Conservation (phyloP, 1,284 basidiomycete genomes). For the Flammula alnicola region DNA sequence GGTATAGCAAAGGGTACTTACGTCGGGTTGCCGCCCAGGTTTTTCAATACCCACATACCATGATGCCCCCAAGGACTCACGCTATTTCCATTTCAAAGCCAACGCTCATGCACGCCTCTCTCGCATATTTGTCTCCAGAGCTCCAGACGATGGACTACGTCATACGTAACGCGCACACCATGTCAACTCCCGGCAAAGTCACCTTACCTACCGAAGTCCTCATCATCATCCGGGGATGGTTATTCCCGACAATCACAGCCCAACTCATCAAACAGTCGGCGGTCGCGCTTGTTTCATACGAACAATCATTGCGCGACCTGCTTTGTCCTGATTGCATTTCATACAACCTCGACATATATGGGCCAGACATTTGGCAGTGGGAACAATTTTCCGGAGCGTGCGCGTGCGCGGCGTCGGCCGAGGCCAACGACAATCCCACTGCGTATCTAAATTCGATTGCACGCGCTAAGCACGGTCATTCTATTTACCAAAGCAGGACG, state of each 20-base stretch:
- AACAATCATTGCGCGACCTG: constrained; percentile 42
- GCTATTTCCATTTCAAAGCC: constrained; percentile 38
- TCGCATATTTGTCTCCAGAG: constrained; percentile 51
- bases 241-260: constrained; percentile 40
- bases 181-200: constrained; percentile 23
- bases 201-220: constrained; percentile 54
- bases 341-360: constrained; percentile 53
- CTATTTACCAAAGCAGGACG: constrained; percentile 3
- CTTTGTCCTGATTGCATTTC: constrained; percentile 50
- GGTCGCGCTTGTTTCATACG: constrained; percentile 44
- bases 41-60: constrained; percentile 4
- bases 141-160: constrained; percentile 45
- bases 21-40: constrained; percentile 9
- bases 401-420: constrained; percentile 33
- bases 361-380: constrained; percentile 53
- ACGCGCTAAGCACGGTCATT: constrained; percentile 2
- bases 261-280: constrained; percentile 40
- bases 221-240: constrained; percentile 45
- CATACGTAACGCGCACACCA: constrained; percentile 27
- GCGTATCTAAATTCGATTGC: constrained; percentile 7
- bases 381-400: constrained; percentile 48
- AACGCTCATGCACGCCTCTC: constrained; percentile 52
- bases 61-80: neutral
- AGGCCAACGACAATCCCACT: neutral
- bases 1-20: constrained; percentile 18